Conservation (phyloP, 768 basidiomycete species). For the Pulveroboletus sp. region DNA sequence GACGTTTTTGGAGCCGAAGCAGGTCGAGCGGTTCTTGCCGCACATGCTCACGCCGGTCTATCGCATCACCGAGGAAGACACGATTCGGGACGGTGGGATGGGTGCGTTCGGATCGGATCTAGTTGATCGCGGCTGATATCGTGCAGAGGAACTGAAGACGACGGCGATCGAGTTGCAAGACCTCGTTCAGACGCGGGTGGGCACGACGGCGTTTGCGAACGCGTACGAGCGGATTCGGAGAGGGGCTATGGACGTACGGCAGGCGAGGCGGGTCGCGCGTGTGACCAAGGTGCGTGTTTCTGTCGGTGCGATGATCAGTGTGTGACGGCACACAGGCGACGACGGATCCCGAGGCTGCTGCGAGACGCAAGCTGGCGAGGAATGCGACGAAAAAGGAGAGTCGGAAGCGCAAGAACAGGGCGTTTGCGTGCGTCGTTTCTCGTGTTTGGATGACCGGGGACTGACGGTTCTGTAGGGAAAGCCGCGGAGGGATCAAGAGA, state of each 20-base stretch:
- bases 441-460: neutral
- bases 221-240: conserved; percentile 82
- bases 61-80: conserved; percentile 84
- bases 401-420: conserved; percentile 67
- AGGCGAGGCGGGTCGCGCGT: conserved; percentile 65
- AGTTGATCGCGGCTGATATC: neutral
- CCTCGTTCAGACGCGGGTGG: conserved; percentile 82
- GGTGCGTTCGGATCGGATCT: conserved; percentile 43
- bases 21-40: conserved; percentile 65
- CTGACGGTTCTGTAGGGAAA: conserved; percentile 42
- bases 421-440: conserved; percentile 51
- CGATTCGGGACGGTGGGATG: conserved; percentile 71
- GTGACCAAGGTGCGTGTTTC: conserved; percentile 42
- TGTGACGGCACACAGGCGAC: conserved; percentile 49
- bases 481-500: conserved; percentile 46
- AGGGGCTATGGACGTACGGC: conserved; percentile 56
- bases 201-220: conserved; percentile 75
- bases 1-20: conserved; percentile 55
- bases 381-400: conserved; percentile 81
- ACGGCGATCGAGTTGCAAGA: conserved; percentile 82
- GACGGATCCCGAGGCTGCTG: conserved; percentile 70
- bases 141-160: conserved; percentile 75
- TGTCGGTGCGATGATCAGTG: too few relatives aligned
- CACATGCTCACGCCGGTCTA: conserved; percentile 87
- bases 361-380: conserved; percentile 67